A percentile compares a stretch with the other conserved stretches of the same genome.
phyloP scores from a whole-genome alignment of 1,139 yeast species.

The Geotrichum klebahnii region DNA sequence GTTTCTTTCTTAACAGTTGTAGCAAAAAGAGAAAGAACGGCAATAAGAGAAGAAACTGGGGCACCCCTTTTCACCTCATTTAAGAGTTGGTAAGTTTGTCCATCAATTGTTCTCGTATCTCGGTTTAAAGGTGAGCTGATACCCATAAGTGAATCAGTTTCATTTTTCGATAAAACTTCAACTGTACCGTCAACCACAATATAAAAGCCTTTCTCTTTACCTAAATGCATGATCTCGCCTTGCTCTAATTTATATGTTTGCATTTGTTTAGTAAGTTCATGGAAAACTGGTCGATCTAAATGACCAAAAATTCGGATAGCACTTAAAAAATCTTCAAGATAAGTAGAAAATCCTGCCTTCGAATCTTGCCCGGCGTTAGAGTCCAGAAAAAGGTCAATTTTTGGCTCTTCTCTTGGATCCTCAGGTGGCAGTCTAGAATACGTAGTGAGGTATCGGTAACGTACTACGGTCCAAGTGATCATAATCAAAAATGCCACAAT shows the following conservation, averaged over 20 bases:
- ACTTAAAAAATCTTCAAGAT: conserved; percentile 80
- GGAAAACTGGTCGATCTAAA: conserved; percentile 83
- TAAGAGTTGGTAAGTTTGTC: conserved; percentile 63
- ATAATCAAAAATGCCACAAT: conserved; percentile 25
- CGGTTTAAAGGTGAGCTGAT: background rate
- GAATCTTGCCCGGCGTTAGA: conserved; percentile 38
- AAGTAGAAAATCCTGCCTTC: conserved; percentile 49
- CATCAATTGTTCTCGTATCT: conserved; percentile 40
- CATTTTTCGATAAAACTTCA: conserved; percentile 61
- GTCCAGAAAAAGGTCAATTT: conserved; percentile 44
- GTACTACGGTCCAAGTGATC: conserved; percentile 42
- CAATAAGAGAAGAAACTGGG: conserved; percentile 77
- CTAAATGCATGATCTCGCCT: conserved; percentile 71
- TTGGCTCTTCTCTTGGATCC: conserved; percentile 43
- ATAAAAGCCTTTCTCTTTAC: conserved; percentile 77
- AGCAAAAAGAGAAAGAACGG: conserved; percentile 69
- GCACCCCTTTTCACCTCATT: conserved; percentile 81
- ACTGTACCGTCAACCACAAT: conserved; percentile 92
- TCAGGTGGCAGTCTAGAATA: conserved; percentile 54
- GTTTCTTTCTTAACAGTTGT: conserved; percentile 34
- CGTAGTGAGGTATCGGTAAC: conserved; percentile 50
- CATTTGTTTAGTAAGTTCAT: conserved; percentile 87
- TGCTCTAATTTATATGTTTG: conserved; percentile 77
- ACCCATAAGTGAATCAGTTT: conserved; percentile 6
- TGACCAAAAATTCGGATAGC: conserved; percentile 95